Base-by-base conservation (phyloP, 2,329 filamentous ascomycete species). In the Colletotrichum cuscutae region DNA sequence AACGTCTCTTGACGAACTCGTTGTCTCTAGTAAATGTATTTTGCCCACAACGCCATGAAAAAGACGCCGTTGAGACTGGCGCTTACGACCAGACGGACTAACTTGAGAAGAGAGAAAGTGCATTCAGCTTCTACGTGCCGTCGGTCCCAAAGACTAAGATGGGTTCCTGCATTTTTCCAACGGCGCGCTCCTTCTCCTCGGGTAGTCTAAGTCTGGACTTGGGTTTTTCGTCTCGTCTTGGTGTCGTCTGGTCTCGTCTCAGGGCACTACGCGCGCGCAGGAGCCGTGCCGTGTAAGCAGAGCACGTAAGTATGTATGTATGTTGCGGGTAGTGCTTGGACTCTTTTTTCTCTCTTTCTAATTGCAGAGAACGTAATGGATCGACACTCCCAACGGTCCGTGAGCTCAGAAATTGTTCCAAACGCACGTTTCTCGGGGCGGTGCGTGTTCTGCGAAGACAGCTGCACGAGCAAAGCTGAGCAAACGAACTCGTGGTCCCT, bases 181-280 rank as follows among this genome's bases (percentile, higher is more conserved):
- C 70, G 32, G 42, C 19, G 42, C 22, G 54, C 53, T 59, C 32
- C 37, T 22, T 30, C 35, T 15, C 15, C 37, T 26, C 59, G 49
- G 37, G 30, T 49, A 37, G 26, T 60, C 42, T 62, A 64, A 64
- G 28, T 46, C 32, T 72, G 53, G 53, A 24, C n/a, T 42, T 28
- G n/a, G 32, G 9, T 8, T 22, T 49, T 11, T 11, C 64, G 35
- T 56, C 56, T 57, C 56, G 37, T 42, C 37, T 42, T 42, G 37
- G 37, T 15, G 1, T 42, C 13, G 56, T 67, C 46, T 56, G 11
- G 59, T 54, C 65, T 28, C 11, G 13, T 26, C 42, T 32, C 37
- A 53, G 28, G 24, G 24, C 12, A 8, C 8, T 30, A 5, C 32
- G 11, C 32, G 22, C 28, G 32, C 49, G n/a, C 32, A 42, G 35